Base-by-base conservation (phyloP, 192 early-diverging fungal genomes). In the Podila epigama region DNA sequence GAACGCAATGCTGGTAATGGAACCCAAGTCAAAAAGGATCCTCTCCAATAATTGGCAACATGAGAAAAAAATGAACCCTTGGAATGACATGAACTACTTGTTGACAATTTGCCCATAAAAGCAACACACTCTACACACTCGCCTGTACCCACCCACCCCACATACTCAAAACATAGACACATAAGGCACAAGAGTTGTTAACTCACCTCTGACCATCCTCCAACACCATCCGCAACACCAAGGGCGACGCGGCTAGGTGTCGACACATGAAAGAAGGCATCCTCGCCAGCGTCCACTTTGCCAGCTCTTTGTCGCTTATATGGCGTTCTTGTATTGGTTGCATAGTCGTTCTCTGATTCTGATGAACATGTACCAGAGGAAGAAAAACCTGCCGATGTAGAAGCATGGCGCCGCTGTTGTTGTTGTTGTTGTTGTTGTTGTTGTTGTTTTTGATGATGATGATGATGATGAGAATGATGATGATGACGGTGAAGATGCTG, bases 191-290 rank as follows among this genome's bases (percentile, higher is more conserved):
- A 15, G 16, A 20, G 15, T 11, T 29, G 20, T 4, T 62, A 51
- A 36, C 69, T 75, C 22, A 86, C 85, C 64, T 84, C 79, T 51
- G 83, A 60, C 86, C 86, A 88, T 22, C 86, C 86, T 29, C 86
- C 86, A 32, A 88, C 86, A n/a, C 86, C 86, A 52, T 88, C 86
- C 1, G 86, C 86, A 2, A 88, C 86, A 40, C 86, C 86, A 16
- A 88, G 53, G 6, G 85, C 85, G 5, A 88, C 63, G 3, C 86
- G 85, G 16, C 77, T 75, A 15, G 75, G 73, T 2, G 86, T 88
- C 18, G 60, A 70, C 34, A 82, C 82, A 40, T 88, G 79, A 33
- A 86, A 88, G 57, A 88, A 88, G 8, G 86, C 86, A 65, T 88
- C 86, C 53, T 88, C 86, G 8, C 84, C 85, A 3, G 84, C 86